Base-by-base conservation (phyloP, 805 yeast species). In the Teunomyces pallodes region DNA sequence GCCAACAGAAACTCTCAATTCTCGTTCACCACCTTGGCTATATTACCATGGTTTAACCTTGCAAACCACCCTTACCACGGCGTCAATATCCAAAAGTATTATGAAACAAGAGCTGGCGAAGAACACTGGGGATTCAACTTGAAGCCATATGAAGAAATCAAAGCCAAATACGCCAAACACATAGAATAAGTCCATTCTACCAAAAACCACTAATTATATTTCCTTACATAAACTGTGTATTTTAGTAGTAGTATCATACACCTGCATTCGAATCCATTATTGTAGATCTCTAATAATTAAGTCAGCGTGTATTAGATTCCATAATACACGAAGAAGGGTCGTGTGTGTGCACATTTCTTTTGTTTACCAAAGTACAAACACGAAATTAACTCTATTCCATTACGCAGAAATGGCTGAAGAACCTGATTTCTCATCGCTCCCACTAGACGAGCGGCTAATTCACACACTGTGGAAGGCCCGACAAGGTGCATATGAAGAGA, bases 41-140 rank as follows among this genome's bases (percentile, higher is more conserved):
- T 86, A 51, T 65, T 88, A 58, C 96, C 96, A 20, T 84, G 90
- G 89, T 87, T 89, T 75, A 89, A 89, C 70, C 72, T 86, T 53
- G 90, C 83, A 42, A 70, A 82, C 64, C 96, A 88, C 67, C 90
- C 87, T 56, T 84, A 82, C 71, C 96, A 88, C 66, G 94, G 92
- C 24, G 82, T 87, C 50, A 86, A 84, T 60, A 72, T 85, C 50
- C 49, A 55, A 28, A 62, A 62, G 49, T 62, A 62, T 53, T 62
- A 62, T 53, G 82, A 78, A 61, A 72, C 66, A 45, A 73, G 85
- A 60, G 77, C 79, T 5, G 84, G 84, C 42, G 84, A 79, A 64
- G 83, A 79, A 64, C 70, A 64, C 27, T 79, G 84, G 84, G 82
- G 81, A 5, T 77, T 79, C 53, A 54, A 52, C 31, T 75, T 79